Percentiles rank a stretch among this genome's conserved stretches.
Evolutionary conservation across 495 filamentous ascomycete species (phyloP).

Genomic region (Hypoxylon fuscum): DNA sequence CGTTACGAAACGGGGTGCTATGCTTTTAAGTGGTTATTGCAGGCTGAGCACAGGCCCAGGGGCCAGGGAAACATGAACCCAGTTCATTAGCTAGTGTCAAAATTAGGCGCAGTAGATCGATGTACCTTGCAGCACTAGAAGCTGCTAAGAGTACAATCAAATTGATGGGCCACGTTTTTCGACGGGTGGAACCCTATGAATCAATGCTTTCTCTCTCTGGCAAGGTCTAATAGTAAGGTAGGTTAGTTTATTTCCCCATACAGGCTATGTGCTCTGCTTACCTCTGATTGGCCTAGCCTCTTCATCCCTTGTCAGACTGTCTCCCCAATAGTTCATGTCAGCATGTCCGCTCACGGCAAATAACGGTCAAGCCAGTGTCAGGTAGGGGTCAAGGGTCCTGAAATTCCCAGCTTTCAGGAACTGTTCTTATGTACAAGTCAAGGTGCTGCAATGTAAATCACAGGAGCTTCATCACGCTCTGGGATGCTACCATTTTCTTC

Average conservation of each 20-base stretch:
- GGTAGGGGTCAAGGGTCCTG: conserved; percentile 7
- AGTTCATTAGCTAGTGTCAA: too few relatives aligned
- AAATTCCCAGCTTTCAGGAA: conserved; percentile 34
- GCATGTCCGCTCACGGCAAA: conserved; percentile 22
- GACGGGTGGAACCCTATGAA: too few relatives aligned
- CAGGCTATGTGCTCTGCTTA: conserved; percentile 10
- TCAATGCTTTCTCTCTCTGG: neutral
- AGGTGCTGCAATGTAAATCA: conserved; percentile 1
- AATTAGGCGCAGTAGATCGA: neutral
- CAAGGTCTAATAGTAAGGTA: conserved; percentile 10
- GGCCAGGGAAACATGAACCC: neutral
- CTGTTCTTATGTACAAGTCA: conserved; percentile 19
- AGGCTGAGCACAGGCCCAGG: neutral
- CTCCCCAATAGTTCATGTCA: conserved; percentile 16
- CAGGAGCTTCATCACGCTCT: neutral
- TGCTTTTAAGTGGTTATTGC: too few relatives aligned
- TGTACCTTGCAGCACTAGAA: neutral
- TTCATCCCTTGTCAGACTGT: conserved; percentile 12
- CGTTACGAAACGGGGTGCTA: too few relatives aligned
- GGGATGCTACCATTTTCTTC: neutral
- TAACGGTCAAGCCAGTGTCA: conserved; percentile 6
- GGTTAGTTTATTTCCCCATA: conserved; percentile 23
- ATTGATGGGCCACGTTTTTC: too few relatives aligned
- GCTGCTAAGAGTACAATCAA: neutral
- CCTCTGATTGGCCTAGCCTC: neutral